Percentiles rank a stretch among this genome's conserved stretches.
Conservation (phyloP, 2,329 filamentous ascomycete species). For the Aspergillus sp. region DNA sequence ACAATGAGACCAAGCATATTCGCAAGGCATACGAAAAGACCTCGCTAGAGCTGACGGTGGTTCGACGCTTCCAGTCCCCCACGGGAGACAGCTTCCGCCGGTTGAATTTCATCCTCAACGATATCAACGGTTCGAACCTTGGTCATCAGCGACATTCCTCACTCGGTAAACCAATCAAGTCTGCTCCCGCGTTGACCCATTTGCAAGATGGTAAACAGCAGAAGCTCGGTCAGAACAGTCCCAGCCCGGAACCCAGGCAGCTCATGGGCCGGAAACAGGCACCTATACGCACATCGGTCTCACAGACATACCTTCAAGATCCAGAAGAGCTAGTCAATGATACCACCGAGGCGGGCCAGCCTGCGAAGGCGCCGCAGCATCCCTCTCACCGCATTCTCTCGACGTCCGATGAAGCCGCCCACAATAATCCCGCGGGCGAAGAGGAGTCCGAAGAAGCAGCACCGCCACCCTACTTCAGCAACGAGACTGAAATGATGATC, state of each 20-base stretch:
- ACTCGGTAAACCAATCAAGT: slow-evolving; percentile 35
- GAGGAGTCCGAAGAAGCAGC: slow-evolving; percentile 16
- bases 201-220: slow-evolving; percentile 27
- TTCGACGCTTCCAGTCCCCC: slow-evolving; percentile 46
- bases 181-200: slow-evolving; percentile 33
- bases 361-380: slow-evolving; percentile 26
- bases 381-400: slow-evolving; percentile 36
- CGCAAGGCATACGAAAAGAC: slow-evolving; percentile 47
- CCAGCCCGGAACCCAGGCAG: slow-evolving; percentile 24
- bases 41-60: slow-evolving; percentile 44
- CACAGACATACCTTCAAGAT: slow-evolving; percentile 32
- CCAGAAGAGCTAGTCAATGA: slow-evolving; percentile 32
- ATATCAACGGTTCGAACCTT: slow-evolving; percentile 14
- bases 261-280: slow-evolving; percentile 21
- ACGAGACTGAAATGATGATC: slow-evolving; percentile 40
- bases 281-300: slow-evolving; percentile 24
- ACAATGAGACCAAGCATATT: slow-evolving; percentile 39
- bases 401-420: slow-evolving; percentile 33
- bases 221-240: slow-evolving; percentile 15
- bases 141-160: slow-evolving; percentile 17
- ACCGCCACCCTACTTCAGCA: slow-evolving; percentile 23
- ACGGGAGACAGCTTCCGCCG: slow-evolving; percentile 44
- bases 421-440: slow-evolving; percentile 20
- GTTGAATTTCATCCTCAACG: slow-evolving; percentile 29
- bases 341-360: slow-evolving; percentile 22